Conservation (phyloP, 768 basidiomycete species). For the Leccinum rimulosum region DNA sequence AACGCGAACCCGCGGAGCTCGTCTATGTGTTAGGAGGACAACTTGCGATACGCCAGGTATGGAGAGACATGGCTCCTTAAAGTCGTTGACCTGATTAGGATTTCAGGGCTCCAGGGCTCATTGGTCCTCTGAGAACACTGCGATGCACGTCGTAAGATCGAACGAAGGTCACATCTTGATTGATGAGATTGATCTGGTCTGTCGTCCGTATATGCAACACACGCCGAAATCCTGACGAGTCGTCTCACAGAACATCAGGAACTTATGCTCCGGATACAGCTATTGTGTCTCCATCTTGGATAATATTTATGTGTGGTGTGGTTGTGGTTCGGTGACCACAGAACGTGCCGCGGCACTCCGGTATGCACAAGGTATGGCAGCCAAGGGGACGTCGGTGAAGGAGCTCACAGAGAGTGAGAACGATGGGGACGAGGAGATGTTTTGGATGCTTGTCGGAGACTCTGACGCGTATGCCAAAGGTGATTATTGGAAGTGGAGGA, state of each 20-base stretch:
- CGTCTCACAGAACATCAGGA: conserved; percentile 48
- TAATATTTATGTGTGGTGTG: conserved; percentile 79
- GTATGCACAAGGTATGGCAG: conserved; percentile 54
- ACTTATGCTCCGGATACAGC: conserved; percentile 82
- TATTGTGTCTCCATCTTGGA: conserved; percentile 73
- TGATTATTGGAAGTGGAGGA: conserved; percentile 80
- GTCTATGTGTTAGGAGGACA: conserved; percentile 64
- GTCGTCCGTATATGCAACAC: conserved; percentile 3
- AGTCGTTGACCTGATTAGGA: conserved; percentile 5
- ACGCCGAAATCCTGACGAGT: conserved; percentile 2
- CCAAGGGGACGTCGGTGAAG: conserved; percentile 38
- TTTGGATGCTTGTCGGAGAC: conserved; percentile 85
- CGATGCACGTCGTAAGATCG: conserved; percentile 74
- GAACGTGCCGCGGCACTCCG: conserved; percentile 63
- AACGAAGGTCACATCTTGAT: conserved; percentile 50
- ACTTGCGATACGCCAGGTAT: conserved; percentile 74
- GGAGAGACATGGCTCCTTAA: conserved; percentile 5
- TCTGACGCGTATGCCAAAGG: conserved; percentile 67
- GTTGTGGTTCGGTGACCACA: conserved; percentile 56
- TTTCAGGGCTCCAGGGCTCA: conserved; percentile 64
- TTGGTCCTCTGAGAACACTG: conserved; percentile 78
- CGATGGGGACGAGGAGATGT: conserved; percentile 69
- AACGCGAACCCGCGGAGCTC: conserved; percentile 61
- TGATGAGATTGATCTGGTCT: conserved; percentile 72
- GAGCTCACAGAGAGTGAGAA: conserved; percentile 64